Conservation (phyloP, 768 basidiomycete species). For the Rhizopogon roseolus region DNA sequence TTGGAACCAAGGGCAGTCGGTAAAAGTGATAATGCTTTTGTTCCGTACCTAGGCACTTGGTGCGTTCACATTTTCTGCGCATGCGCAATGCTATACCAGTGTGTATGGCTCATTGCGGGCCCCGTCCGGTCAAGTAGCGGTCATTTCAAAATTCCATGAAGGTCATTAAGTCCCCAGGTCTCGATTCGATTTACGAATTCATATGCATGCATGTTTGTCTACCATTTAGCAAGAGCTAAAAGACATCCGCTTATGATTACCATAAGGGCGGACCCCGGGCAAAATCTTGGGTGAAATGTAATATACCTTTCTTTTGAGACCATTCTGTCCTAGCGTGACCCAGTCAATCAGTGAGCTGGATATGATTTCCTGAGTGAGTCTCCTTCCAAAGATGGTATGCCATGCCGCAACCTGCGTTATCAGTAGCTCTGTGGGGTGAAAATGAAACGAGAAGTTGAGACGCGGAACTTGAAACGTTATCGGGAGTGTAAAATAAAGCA, state of each 20-base stretch:
- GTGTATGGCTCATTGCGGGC: neutral
- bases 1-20: neutral
- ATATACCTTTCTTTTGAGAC: constrained; percentile 48
- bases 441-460: constrained; percentile 45
- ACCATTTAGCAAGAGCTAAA: constrained; percentile 39
- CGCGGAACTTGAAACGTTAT: constrained; percentile 40
- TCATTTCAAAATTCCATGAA: neutral
- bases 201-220: constrained; percentile 43
- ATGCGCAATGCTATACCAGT: no score
- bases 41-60: neutral
- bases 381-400: constrained; percentile 38
- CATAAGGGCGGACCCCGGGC: neutral
- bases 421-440: constrained; percentile 59
- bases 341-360: constrained; percentile 40
- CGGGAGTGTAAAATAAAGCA: constrained; percentile 44
- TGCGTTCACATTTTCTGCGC: neutral
- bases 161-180: constrained; percentile 38
- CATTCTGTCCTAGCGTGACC: constrained; percentile 52
- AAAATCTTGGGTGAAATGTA: constrained; percentile 14
- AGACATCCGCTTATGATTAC: constrained; percentile 48
- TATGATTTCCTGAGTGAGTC: constrained; percentile 25
- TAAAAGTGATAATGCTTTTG: neutral
- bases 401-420: constrained; percentile 46
- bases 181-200: constrained; percentile 54
- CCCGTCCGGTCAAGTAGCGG: neutral